Conservation (phyloP, 148 eudicot genomes). For the Spergularia bocconei region DNA sequence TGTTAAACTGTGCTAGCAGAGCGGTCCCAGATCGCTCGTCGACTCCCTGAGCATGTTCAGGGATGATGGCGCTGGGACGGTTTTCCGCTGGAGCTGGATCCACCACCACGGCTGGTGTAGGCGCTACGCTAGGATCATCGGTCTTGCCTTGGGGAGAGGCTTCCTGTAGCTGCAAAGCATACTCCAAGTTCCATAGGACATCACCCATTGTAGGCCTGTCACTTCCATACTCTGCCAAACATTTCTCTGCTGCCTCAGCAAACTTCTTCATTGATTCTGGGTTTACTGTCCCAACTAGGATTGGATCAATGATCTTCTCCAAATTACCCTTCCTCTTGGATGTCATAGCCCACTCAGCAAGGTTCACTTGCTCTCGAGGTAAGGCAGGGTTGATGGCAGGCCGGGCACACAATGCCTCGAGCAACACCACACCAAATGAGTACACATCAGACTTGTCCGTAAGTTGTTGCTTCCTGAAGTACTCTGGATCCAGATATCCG, state of each 20-base stretch:
- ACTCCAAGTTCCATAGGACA: slow-evolving; percentile 86
- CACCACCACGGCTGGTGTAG: slow-evolving; percentile 2
- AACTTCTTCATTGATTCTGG: slow-evolving; percentile 64
- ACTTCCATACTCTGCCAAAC: slow-evolving; percentile 77
- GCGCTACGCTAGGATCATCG: background rate
- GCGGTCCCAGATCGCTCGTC: slow-evolving; percentile 40
- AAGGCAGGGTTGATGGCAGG: slow-evolving; percentile 72
- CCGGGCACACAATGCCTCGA: slow-evolving; percentile 83
- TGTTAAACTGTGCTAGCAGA: slow-evolving; percentile 37
- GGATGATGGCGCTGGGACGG: slow-evolving; percentile 24
- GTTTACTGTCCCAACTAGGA: slow-evolving; percentile 40
- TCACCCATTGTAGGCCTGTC: slow-evolving; percentile 97
- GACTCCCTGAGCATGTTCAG: slow-evolving; percentile 25
- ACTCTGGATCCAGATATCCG: slow-evolving; percentile 91
- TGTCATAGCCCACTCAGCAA: slow-evolving; percentile 89
- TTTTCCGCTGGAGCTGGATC: slow-evolving; percentile 2
- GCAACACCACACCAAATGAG: slow-evolving; percentile 84
- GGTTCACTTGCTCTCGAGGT: slow-evolving; percentile 83
- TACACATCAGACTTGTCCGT: slow-evolving; percentile 92
- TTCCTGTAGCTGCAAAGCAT: slow-evolving; percentile 74
- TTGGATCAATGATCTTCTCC: slow-evolving; percentile 65
- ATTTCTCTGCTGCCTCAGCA: slow-evolving; percentile 86
- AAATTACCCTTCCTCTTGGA: slow-evolving; percentile 58
- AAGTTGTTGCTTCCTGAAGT: slow-evolving; percentile 84
- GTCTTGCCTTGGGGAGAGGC: slow-evolving; percentile 40